Base-by-base conservation (phyloP, 192 early-diverging fungal species). In the Podila epicladia region DNA sequence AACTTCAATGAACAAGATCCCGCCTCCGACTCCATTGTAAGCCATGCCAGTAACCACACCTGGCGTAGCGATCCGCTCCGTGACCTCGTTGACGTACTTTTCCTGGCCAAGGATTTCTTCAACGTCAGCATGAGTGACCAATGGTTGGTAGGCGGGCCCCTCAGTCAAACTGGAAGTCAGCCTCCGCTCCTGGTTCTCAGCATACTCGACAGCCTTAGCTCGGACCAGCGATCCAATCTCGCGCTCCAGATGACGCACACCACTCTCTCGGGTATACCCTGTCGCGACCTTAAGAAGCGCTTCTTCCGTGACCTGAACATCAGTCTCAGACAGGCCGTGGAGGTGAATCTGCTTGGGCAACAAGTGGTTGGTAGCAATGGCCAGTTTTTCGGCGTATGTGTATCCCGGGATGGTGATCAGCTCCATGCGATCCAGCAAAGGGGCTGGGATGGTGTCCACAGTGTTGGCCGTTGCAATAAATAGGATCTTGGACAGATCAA, bases 401-500 rank as follows among this genome's bases (percentile, higher is more conserved):
- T 96, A 96, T 15, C 95, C 93, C 38, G 91, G 87, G 4, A 96
- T 74, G 7, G 85, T 83, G 53, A 95, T 93, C 3, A 94, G 67
- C 74, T 95, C 93, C 95, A 97, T 97, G 37, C 95, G 90, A 82
- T 97, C 95, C 20, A 94, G 61, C 9, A 97, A 72, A 4, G 95
- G 93, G 22, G 86, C 87, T 0, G 94, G 91, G 64, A 97, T 95
- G 0, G 92, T 93, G 32, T 93, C 91, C 4, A 89, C 62, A 20
- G 90, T 87, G 67, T 97, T 97, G 55, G 94, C 93, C 5, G 95
- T 97, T 19, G 93, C 93, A 65, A 97, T 93, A 67, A 97, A 97
- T 6, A 97, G 82, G 4, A 97, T 88, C 33, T 85, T 85, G 33
- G 88, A 89, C 9, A 91, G 74, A 55, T 91, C 88, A 62, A 88